Evolutionary conservation across 192 early-diverging fungal species (phyloP), one percentile per base, ranked within the genome.

Genomic region (Linderina pennispora): DNA sequence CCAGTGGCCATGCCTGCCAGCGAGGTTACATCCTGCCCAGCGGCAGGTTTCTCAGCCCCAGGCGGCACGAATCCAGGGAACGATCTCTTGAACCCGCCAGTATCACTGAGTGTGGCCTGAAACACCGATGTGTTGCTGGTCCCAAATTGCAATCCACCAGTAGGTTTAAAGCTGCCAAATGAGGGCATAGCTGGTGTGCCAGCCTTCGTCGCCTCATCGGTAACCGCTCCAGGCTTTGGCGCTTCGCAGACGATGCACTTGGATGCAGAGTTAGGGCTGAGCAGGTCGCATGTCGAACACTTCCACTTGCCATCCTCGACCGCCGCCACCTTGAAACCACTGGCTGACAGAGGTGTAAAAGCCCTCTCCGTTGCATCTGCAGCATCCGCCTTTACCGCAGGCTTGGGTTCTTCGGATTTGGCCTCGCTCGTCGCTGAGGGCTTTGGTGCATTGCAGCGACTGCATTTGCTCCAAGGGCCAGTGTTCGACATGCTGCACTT

Each of bases 271-370:
- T 23, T 23, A 0, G 55, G 43, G 44, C 31, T 71, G 35, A 44
- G 45, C 14, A 71, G 32, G 22, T 48, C 50, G 40, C 69, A 73
- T 13, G 45, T 40, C 6, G 36, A 41, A 36, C 63, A 73, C n/a
- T 40, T 51, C 69, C 69, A 73, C 16, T 53, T 19, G 10, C 38
- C 57, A 9, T 8, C 32, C 13, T 20, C 18, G 9, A 43, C 13
- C 6, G 19, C 14, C 8, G 42, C 20, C 7, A 43, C 23, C 23
- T 43, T 43, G 23, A 43, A 13, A 14, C 22, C 1, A 36, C 23
- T 19, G 7, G 43, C 14, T 18, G 25, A 15, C 13, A 35, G n/a
- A 11, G 21, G 22, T 17, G 32, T 19, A 35, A 32, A 40, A 14
- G 21, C 23, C 22, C 20, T 1, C 4, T 18, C 25, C n/a, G 36